These are phyloP conservation scores for Saccharomyces paradoxus DNA, from an alignment of 805 yeast species.

Conservation along the genomic window DNA sequence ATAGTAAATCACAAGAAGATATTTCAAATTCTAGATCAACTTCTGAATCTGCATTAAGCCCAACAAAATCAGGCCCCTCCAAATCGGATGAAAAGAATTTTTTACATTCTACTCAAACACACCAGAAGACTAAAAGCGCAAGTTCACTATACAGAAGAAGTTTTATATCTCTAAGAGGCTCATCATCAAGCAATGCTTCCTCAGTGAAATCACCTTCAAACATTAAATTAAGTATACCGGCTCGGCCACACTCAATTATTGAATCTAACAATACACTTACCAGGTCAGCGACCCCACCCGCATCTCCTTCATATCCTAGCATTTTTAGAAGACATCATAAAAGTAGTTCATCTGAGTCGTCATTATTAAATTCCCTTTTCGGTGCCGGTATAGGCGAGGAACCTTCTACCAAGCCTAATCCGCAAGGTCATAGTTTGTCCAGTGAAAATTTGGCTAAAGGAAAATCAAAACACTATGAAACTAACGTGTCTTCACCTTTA, in stretches of 20 bases:
- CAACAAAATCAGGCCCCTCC: slow-evolving; percentile 10
- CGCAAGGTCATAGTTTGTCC: slow-evolving; percentile 8
- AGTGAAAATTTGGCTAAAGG: slow-evolving; percentile 12
- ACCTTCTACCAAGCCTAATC: not conserved
- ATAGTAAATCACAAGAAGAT: slow-evolving; percentile 8
- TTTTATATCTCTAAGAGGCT: slow-evolving; percentile 26
- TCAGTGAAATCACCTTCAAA: slow-evolving; percentile 10
- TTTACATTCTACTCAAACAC: slow-evolving; percentile 13
- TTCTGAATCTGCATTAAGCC: slow-evolving; percentile 24
- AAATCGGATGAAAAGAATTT: slow-evolving; percentile 21
- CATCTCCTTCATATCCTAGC: slow-evolving; percentile 31
- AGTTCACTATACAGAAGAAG: slow-evolving; percentile 31
- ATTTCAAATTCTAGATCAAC: slow-evolving; percentile 17
- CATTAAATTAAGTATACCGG: slow-evolving; percentile 24
- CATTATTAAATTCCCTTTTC: slow-evolving; percentile 33
- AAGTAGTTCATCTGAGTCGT: slow-evolving; percentile 53
- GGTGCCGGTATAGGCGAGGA: slow-evolving; percentile 20
- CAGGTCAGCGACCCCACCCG: slow-evolving; percentile 19
- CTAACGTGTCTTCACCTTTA: slow-evolving; percentile 8
- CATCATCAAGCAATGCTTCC: slow-evolving; percentile 9
- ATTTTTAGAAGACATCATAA: slow-evolving; percentile 59
- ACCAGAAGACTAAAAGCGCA: slow-evolving; percentile 25
- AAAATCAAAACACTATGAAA: slow-evolving; percentile 7
- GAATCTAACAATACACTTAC: slow-evolving; percentile 10
- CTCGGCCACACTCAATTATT: slow-evolving; percentile 19